phyloP scores from a whole-genome alignment of 768 basidiomycete genomes.

The Mycena kentingensis region DNA sequence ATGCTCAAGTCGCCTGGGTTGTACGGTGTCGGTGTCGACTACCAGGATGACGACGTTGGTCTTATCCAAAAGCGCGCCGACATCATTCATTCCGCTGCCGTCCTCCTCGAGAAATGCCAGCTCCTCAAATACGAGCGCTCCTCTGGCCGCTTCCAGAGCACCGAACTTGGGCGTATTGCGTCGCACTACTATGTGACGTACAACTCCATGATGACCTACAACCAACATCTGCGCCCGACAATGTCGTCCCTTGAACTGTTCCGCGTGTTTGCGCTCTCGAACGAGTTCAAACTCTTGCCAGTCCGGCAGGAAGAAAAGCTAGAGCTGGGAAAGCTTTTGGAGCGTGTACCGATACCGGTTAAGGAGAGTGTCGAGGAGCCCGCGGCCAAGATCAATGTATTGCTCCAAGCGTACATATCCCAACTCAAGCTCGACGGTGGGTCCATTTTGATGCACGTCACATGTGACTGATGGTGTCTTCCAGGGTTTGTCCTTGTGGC shows the following conservation, averaged over 20 bases:
- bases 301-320: constrained; percentile 90
- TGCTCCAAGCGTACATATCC: constrained; percentile 93
- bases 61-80: constrained; percentile 94
- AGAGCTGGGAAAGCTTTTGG: constrained; percentile 85
- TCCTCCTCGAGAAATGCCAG: constrained; percentile 89
- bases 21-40: constrained; percentile 88
- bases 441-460: constrained; percentile 9
- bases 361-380: constrained; percentile 97
- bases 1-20: constrained; percentile 89
- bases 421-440: constrained; percentile 87
- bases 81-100: constrained; percentile 91
- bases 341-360: constrained; percentile 94
- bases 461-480: neutral
- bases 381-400: constrained; percentile 94
- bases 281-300: constrained; percentile 92
- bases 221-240: constrained; percentile 85
- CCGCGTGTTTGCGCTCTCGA: constrained; percentile 91
- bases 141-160: constrained; percentile 86
- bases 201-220: constrained; percentile 95
- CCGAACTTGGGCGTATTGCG: constrained; percentile 91
- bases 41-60: constrained; percentile 79
- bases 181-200: constrained; percentile 96
- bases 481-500: constrained; percentile 81
- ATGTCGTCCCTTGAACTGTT: constrained; percentile 92
- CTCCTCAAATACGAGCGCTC: constrained; percentile 92